Conservation (phyloP, 805 yeast genomes). For the Crinitomyces ghanaensis region DNA sequence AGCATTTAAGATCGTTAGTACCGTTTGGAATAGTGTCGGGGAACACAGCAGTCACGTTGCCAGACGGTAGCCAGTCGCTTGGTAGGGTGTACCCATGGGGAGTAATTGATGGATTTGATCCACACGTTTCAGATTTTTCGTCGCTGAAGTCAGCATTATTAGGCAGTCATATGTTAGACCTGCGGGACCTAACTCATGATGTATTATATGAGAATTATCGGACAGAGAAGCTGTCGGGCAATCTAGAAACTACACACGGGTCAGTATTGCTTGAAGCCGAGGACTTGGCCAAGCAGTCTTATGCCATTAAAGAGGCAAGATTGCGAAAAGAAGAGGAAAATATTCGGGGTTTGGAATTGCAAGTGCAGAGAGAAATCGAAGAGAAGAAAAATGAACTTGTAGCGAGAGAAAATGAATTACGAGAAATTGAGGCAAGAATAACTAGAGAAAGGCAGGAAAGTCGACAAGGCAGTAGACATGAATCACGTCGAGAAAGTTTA, state of each 20-base stretch:
- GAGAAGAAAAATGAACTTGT: constrained; percentile 26
- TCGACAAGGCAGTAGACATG: no score
- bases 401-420: constrained; percentile 31
- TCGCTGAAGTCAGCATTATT: constrained; percentile 56
- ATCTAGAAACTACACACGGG: constrained; percentile 11
- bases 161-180: constrained; percentile 52
- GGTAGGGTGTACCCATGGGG: constrained; percentile 64
- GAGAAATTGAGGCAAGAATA: constrained; percentile 28
- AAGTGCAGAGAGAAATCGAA: constrained; percentile 29
- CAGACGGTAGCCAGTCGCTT: constrained; percentile 25
- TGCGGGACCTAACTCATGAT: constrained; percentile 68
- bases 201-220: constrained; percentile 39
- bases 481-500: no score
- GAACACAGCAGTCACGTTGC: constrained; percentile 12
- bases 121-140: constrained; percentile 26
- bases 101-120: constrained; percentile 34
- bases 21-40: constrained; percentile 48
- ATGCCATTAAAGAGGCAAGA: constrained; percentile 31
- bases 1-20: constrained; percentile 32
- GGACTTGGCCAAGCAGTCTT: constrained; percentile 29
- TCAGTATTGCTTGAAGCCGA: constrained; percentile 26
- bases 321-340: constrained; percentile 29
- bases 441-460: constrained; percentile 5
- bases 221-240: constrained; percentile 41
- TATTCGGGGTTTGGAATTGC: constrained; percentile 28